Conservation (phyloP, 345 rosid species). For the Syzygium oleosum region DNA sequence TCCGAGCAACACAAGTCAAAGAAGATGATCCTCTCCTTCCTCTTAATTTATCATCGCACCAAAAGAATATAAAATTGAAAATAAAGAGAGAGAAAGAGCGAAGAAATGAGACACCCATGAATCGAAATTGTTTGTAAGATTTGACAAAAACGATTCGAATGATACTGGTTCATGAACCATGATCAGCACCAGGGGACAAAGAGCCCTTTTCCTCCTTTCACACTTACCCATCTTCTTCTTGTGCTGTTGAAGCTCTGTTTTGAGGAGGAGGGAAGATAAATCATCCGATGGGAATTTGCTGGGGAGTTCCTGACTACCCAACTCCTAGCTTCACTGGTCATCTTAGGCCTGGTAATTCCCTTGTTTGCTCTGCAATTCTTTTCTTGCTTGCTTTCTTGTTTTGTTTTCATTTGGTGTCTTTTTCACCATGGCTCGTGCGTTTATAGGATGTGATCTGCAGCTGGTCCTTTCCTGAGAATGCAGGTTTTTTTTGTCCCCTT, state of each 20-base stretch:
- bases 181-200: neutral
- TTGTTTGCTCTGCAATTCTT: neutral
- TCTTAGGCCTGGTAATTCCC: slow-evolving; percentile 3
- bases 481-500: neutral
- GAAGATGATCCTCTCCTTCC: neutral
- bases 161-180: neutral
- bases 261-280: neutral
- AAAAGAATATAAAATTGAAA: neutral
- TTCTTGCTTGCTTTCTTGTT: neutral
- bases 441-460: neutral
- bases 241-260: neutral
- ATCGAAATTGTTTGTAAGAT: neutral
- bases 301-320: slow-evolving; percentile 12
- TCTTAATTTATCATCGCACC: too few relatives aligned
- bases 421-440: neutral
- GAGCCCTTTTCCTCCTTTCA: neutral
- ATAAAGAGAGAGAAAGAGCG: neutral
- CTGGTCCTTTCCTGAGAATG: neutral
- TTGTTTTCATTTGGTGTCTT: neutral
- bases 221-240: neutral
- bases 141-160: neutral
- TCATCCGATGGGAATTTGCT: slow-evolving; percentile 7
- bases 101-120: neutral
- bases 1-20: neutral
- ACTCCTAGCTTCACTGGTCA: slow-evolving; percentile 7